Evolutionary conservation across 805 yeast species (phyloP).

Genomic region (Naumovozyma baii): DNA sequence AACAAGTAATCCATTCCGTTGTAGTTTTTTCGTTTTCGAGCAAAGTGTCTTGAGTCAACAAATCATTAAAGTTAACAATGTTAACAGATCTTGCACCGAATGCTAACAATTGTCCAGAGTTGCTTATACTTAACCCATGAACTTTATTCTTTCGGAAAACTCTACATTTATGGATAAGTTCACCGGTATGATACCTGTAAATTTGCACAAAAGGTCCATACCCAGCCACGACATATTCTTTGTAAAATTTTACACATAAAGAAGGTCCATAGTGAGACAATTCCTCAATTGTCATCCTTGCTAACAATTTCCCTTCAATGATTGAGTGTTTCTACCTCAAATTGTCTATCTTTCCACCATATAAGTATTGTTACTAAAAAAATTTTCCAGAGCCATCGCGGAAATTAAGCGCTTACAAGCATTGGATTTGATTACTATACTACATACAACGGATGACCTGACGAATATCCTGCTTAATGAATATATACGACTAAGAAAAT

Average conservation of each 20-base stretch:
- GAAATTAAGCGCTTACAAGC: too few relatives aligned
- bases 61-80: conserved; percentile 30
- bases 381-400: neutral
- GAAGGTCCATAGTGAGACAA: conserved; percentile 52
- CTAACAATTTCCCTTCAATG: too few relatives aligned
- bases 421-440: too few relatives aligned
- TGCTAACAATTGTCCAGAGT: conserved; percentile 30
- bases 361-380: neutral
- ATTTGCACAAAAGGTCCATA: conserved; percentile 60
- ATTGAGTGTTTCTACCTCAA: too few relatives aligned
- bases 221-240: conserved; percentile 44
- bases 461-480: too few relatives aligned
- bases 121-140: conserved; percentile 53
- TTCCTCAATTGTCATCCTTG: conserved; percentile 15
- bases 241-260: conserved; percentile 44
- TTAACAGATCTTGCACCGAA: conserved; percentile 71
- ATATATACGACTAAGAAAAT: neutral
- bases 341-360: too few relatives aligned
- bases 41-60: conserved; percentile 14
- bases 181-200: conserved; percentile 37
- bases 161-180: conserved; percentile 32
- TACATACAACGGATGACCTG: too few relatives aligned
- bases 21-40: conserved; percentile 38
- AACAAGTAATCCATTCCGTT: conserved; percentile 74
- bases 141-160: conserved; percentile 68